phyloP scores from a whole-genome alignment of 140 eudicot genomes.

The Cichorium intybus region DNA sequence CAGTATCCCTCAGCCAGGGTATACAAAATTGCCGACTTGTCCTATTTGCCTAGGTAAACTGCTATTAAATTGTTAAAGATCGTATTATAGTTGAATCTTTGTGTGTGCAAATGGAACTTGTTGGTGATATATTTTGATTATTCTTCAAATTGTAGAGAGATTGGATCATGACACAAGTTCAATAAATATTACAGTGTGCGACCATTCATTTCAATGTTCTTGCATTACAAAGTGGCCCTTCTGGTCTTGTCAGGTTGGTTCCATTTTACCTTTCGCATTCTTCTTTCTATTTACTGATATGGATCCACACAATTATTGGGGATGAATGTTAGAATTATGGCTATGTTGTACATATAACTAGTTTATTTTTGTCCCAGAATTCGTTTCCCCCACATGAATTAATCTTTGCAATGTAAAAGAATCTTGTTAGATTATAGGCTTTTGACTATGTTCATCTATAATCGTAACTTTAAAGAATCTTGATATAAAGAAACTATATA shows the following conservation, averaged over 20 bases:
- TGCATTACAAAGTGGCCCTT: slow-evolving; percentile 82
- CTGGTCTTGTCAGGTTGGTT: slow-evolving; percentile 85
- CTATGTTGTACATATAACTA: neutral
- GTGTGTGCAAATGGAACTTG: neutral
- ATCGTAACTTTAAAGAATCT: slow-evolving; percentile 1
- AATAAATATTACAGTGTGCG: slow-evolving; percentile 79
- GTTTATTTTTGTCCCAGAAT: neutral
- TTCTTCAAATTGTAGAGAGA: slow-evolving; percentile 53
- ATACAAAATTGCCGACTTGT: slow-evolving; percentile 82
- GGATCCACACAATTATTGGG: neutral
- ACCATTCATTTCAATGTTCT: slow-evolving; percentile 86
- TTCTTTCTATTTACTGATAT: slow-evolving; percentile 2
- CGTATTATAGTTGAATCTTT: neutral
- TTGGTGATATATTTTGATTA: slow-evolving; percentile 15
- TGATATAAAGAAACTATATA: neutral
- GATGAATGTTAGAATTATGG: neutral
- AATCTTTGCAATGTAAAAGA: neutral
- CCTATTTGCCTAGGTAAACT: slow-evolving; percentile 82
- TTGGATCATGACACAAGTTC: slow-evolving; percentile 95
- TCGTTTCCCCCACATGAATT: neutral
- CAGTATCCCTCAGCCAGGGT: slow-evolving; percentile 60
- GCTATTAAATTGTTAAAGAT: neutral
- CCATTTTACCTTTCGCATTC: neutral
- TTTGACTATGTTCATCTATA: slow-evolving; percentile 2
- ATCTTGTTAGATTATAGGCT: neutral